Percentiles rank a stretch among this genome's conserved stretches.
Conservation (phyloP, 2,329 filamentous ascomycete species). For the Sporothrix dimorphospora region DNA sequence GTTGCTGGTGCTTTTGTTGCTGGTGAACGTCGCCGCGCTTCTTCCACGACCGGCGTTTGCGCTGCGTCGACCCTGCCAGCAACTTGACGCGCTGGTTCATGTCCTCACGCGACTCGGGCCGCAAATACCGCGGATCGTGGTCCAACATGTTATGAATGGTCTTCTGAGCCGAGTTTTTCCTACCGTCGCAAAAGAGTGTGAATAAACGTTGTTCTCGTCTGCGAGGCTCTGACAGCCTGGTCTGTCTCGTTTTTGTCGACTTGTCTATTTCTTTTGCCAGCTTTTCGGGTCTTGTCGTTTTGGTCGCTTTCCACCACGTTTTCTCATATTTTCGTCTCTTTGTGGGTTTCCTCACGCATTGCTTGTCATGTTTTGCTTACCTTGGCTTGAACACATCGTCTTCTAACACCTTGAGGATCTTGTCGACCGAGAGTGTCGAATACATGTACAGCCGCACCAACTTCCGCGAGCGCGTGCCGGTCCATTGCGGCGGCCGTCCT, state of each 20-base stretch:
- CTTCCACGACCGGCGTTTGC: conserved; percentile 35
- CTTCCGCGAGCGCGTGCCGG: conserved; percentile 54
- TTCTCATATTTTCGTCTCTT: not conserved
- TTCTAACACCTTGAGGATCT: conserved; percentile 54
- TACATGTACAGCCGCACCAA: conserved; percentile 61
- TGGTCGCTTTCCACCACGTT: not conserved
- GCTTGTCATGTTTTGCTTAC: conserved; percentile 42
- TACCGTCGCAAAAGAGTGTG: conserved; percentile 24
- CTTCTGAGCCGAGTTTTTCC: conserved; percentile 62
- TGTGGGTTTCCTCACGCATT: not conserved
- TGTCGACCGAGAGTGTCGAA: conserved; percentile 55
- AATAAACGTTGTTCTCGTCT: conserved; percentile 18
- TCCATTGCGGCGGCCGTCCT: conserved; percentile 62
- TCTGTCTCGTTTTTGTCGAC: not conserved
- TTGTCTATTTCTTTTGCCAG: not conserved
- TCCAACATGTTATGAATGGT: conserved; percentile 60
- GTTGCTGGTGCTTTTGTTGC: conserved; percentile 18
- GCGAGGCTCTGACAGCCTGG: not conserved
- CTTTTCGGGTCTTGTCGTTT: not conserved
- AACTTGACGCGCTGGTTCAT: conserved; percentile 55
- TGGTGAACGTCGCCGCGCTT: conserved; percentile 12
- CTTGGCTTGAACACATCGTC: conserved; percentile 51
- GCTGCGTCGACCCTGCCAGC: conserved; percentile 47
- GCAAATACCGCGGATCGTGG: conserved; percentile 62
- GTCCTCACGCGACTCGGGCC: conserved; percentile 55